phyloP scores from a whole-genome alignment of 78 protist species.

The Tieghemostelium lacteum region DNA sequence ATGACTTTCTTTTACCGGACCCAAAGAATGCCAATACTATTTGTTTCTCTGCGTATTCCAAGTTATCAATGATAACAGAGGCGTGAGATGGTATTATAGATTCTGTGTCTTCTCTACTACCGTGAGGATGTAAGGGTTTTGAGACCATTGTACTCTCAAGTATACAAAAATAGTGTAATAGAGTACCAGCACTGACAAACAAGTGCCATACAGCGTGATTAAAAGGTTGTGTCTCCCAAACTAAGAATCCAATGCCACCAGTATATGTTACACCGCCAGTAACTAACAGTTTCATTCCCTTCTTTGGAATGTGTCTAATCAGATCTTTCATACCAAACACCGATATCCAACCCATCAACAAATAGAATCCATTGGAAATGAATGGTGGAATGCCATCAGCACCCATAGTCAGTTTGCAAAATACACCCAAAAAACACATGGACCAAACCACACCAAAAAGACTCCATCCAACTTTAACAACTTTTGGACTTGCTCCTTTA shows the following conservation, averaged over 20 bases:
- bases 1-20: constrained; percentile 12
- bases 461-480: constrained; percentile 63
- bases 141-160: constrained; percentile 53
- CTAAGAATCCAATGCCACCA: constrained; percentile 48
- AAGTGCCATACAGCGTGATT: constrained; percentile 77
- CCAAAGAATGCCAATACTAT: constrained; percentile 60
- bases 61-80: constrained; percentile 48
- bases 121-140: background rate
- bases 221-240: constrained; percentile 64
- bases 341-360: constrained; percentile 66
- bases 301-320: constrained; percentile 33
- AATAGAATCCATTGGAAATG: constrained; percentile 47
- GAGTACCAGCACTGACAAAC: constrained; percentile 52
- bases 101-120: too few species aligned
- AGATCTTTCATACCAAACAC: constrained; percentile 47
- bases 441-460: constrained; percentile 52
- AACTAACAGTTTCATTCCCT: constrained; percentile 43
- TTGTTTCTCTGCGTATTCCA: constrained; percentile 69
- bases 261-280: constrained; percentile 73
- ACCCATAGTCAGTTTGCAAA: constrained; percentile 56
- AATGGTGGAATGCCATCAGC: constrained; percentile 50
- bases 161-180: constrained; percentile 73
- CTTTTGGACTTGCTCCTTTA: constrained; percentile 28
- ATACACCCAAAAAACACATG: constrained; percentile 57
- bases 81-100: background rate